Evolutionary conservation across 257 asterid genomes (phyloP), one percentile per base, ranked within the genome.

Genomic region (Lavandula angustifolia): DNA sequence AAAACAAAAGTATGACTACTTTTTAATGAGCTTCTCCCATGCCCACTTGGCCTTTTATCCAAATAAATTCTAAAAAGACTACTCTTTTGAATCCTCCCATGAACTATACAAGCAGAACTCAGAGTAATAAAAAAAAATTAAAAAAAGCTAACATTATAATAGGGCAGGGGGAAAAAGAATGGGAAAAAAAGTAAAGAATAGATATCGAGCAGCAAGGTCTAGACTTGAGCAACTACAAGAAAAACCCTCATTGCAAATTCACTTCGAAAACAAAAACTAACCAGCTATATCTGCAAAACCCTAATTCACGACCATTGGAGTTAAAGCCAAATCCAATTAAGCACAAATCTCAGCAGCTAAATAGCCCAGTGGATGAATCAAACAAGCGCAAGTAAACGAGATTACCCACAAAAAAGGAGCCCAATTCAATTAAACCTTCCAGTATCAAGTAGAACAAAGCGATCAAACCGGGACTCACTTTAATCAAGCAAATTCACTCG

Each of bases 391-490:
- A 67, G 43, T 14, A 47, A 46, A 38, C 1, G 32, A 8, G 10
- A 60, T 65, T 10, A 27, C 33, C 14, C 57, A 22, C 27, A 22
- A 22, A 22, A 22, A 22, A 22, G 27, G 27, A 22, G 27, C 27
- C 27, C 27, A 22, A 22, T 22, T 22, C 27, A 22, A 22, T 22
- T 22, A 22, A 22, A 22, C 27, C 27, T 22, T 22, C 33, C 46
- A 32, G 52, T 14, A 7, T 53, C 46, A 54, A 60, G 64, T 22
- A 13, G 11, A 58, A 63, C 68, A 57, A 44, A 8, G 69, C 76
- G 76, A 77, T 70, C 85, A 64, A 58, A 67, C 62, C 50, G 43
- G 54, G 73, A 68, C 44, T 65, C 37, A 68, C 61, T 54, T 54
- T 1, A 70, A 53, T 31, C 31, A 60, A 55, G 18, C 29, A 9